Conservation (phyloP, 2,329 filamentous ascomycete genomes). For the Septoria petroselini region DNA sequence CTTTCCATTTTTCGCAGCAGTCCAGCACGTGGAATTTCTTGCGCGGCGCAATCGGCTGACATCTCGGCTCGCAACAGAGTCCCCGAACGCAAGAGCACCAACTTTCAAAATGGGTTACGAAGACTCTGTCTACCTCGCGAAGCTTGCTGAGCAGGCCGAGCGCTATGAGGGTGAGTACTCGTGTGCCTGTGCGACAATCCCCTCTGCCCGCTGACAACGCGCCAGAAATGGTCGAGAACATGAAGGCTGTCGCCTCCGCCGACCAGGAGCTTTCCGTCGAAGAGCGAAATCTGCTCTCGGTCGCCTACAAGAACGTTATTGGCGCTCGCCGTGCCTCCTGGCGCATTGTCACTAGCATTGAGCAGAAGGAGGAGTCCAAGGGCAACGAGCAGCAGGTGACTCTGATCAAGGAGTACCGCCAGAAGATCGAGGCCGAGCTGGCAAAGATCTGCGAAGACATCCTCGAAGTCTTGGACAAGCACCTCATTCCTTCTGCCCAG, state of each 20-base stretch:
- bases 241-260: constrained; percentile 95
- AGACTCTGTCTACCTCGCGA: constrained; percentile 98
- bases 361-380: constrained; percentile 99
- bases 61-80: constrained; percentile 4
- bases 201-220: constrained; percentile 40
- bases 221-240: constrained; percentile 99
- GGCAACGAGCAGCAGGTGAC: constrained; percentile 86
- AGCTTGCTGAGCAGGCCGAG: constrained; percentile 99
- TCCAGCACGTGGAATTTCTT: constrained; percentile 3
- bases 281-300: constrained; percentile 94
- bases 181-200: constrained; percentile 6
- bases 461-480: constrained; percentile 87
- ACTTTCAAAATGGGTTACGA: constrained; percentile 82
- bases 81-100: constrained; percentile 4
- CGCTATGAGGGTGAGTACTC: constrained; percentile 82
- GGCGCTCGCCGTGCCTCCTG: constrained; percentile 94
- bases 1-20: constrained; percentile 3
- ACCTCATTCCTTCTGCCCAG: constrained; percentile 90
- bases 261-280: constrained; percentile 68
- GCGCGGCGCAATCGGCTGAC: constrained; percentile 6
- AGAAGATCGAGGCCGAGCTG: constrained; percentile 96
- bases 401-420: constrained; percentile 96
- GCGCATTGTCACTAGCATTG: constrained; percentile 97
- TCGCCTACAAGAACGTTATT: constrained; percentile 99
- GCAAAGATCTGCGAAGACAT: constrained; percentile 98